Evolutionary conservation across 208 protist genomes (phyloP).

Genomic region (Trypanosoma scelopori): DNA sequence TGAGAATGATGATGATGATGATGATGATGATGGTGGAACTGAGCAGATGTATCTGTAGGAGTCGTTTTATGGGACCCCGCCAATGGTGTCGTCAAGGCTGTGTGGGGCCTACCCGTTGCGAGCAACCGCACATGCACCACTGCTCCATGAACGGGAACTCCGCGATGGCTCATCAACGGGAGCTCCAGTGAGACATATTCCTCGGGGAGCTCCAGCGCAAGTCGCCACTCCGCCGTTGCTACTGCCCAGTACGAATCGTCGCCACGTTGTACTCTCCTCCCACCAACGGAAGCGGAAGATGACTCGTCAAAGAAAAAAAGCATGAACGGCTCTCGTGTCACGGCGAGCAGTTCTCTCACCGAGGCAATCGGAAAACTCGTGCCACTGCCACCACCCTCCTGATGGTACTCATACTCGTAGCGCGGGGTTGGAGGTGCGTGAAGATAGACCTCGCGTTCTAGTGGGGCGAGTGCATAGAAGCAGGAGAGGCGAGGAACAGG

Average conservation of each 20-base stretch:
- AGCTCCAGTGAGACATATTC: slow-evolving; percentile 42
- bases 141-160: slow-evolving; percentile 42
- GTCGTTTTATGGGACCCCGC: not conserved
- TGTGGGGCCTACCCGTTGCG: slow-evolving; percentile 32
- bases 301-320: slow-evolving; percentile 82
- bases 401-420: slow-evolving; percentile 64
- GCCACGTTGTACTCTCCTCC: not conserved
- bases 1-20: not conserved
- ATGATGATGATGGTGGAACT: not conserved
- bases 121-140: slow-evolving; percentile 57
- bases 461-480: slow-evolving; percentile 54
- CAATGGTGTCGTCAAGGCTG: not conserved
- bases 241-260: slow-evolving; percentile 60
- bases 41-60: not conserved
- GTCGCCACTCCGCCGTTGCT: slow-evolving; percentile 67
- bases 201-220: slow-evolving; percentile 47
- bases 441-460: slow-evolving; percentile 63
- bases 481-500: slow-evolving; percentile 77
- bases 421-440: slow-evolving; percentile 54
- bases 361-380: slow-evolving; percentile 50
- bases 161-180: slow-evolving; percentile 53
- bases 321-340: slow-evolving; percentile 73
- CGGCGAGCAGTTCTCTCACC: slow-evolving; percentile 36
- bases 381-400: slow-evolving; percentile 24
- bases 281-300: slow-evolving; percentile 13